Percentiles rank a stretch among this genome's conserved stretches.
phyloP scores from a whole-genome alignment of 1,284 basidiomycete species.

The Marasmius sp. region DNA sequence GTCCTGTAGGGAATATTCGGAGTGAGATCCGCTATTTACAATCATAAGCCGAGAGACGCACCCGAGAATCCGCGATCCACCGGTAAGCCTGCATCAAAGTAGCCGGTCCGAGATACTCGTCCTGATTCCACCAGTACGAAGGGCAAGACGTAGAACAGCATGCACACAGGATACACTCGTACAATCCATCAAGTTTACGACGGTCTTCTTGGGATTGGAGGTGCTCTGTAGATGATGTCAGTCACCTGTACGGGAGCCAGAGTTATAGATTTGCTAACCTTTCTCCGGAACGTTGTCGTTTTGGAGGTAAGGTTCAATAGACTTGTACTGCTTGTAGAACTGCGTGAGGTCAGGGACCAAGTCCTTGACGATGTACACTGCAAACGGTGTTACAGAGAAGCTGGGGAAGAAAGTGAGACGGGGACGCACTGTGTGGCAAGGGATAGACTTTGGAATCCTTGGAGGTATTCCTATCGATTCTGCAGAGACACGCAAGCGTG shows the following conservation, averaged over 20 bases:
- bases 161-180: slow-evolving; percentile 93
- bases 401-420: neutral
- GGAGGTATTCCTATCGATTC: slow-evolving; percentile 78
- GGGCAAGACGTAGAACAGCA: slow-evolving; percentile 98
- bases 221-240: slow-evolving; percentile 48
- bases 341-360: slow-evolving; percentile 88
- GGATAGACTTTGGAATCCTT: slow-evolving; percentile 95
- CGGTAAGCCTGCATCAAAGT: slow-evolving; percentile 95
- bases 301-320: slow-evolving; percentile 93
- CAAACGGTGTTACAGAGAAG: neutral
- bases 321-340: slow-evolving; percentile 99
- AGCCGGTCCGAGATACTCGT: slow-evolving; percentile 96
- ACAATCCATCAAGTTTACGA: slow-evolving; percentile 95
- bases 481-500: slow-evolving; percentile 96
- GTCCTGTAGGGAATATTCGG: slow-evolving; percentile 51
- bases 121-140: slow-evolving; percentile 99
- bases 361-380: slow-evolving; percentile 99
- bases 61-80: slow-evolving; percentile 97
- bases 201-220: slow-evolving; percentile 91
- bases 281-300: slow-evolving; percentile 87
- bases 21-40: slow-evolving; percentile 1
- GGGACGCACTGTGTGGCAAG: slow-evolving; percentile 88
- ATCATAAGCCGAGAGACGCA: slow-evolving; percentile 35
- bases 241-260: neutral
- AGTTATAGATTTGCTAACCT: slow-evolving; percentile 28